Conservation (phyloP, 169 alveolate species). For the Babesia sp. region DNA sequence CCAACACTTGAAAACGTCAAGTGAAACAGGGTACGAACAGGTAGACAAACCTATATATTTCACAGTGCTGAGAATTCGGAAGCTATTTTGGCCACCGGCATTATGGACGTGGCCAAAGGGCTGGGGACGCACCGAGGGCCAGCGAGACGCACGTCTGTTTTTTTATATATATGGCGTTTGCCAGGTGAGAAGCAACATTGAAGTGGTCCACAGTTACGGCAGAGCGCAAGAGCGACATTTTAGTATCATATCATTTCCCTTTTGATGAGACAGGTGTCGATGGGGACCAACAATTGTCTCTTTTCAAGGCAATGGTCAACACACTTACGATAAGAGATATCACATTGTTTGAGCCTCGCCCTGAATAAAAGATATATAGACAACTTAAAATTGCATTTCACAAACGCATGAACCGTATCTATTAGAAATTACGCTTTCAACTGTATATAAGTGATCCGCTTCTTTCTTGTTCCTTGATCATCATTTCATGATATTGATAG, state of each 20-base stretch:
- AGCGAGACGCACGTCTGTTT: constrained; percentile 2
- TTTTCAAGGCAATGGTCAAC: constrained; percentile 27
- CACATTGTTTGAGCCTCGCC: constrained; percentile 17
- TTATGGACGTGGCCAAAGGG: constrained; percentile 48
- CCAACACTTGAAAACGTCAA: neutral
- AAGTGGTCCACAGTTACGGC: neutral
- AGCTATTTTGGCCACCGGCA: constrained; percentile 44
- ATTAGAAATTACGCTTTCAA: constrained; percentile 12
- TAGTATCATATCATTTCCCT: constrained; percentile 56
- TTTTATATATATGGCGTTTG: constrained; percentile 39
- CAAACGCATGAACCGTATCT: constrained; percentile 3
- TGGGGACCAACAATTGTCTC: neutral
- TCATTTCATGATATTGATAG: constrained; percentile 97
- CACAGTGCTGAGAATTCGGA: neutral
- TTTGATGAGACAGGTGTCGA: neutral
- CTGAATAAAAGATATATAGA: neutral
- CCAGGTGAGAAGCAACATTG: constrained; percentile 25
- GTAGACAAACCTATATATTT: neutral
- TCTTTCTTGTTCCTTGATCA: constrained; percentile 93
- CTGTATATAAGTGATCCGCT: constrained; percentile 82
- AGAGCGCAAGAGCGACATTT: constrained; percentile 42
- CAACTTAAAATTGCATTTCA: neutral
- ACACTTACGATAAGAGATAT: constrained; percentile 28
- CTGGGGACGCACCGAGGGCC: neutral
- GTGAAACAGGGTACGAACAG: neutral